phyloP scores from a whole-genome alignment of 2,329 filamentous ascomycete species.

The Cytospora mali region DNA sequence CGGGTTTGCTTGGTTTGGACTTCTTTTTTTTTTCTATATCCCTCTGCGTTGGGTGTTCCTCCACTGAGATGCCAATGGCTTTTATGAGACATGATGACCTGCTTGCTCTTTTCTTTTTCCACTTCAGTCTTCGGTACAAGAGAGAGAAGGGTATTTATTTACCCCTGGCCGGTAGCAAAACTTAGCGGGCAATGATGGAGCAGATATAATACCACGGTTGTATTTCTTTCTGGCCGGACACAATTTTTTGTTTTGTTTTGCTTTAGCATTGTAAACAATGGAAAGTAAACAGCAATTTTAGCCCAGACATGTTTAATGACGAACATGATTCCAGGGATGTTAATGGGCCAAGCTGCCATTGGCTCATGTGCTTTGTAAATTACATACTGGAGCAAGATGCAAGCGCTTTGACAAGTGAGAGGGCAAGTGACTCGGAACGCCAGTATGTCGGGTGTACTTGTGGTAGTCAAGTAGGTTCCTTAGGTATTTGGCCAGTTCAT shows the following conservation, averaged over 20 bases:
- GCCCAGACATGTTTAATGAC: not conserved
- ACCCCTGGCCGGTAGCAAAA: not conserved
- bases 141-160: not conserved
- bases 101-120: not conserved
- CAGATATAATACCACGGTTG: constrained; percentile 16
- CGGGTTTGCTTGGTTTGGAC: not conserved
- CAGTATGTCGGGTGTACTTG: too few species aligned
- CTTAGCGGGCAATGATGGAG: constrained; percentile 14
- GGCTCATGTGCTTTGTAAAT: not conserved
- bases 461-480: too few species aligned
- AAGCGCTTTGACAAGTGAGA: not conserved
- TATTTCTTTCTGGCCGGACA: not conserved
- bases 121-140: not conserved
- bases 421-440: not conserved
- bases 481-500: not conserved
- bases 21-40: not conserved
- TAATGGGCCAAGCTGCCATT: not conserved
- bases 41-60: not conserved
- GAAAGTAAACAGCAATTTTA: too few species aligned
- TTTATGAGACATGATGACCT: constrained; percentile 22
- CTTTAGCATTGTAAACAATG: not conserved
- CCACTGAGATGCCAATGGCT: constrained; percentile 3
- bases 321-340: not conserved
- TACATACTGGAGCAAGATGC: not conserved
- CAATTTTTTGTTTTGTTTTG: too few species aligned